phyloP scores from a whole-genome alignment of 768 basidiomycete genomes.

The Tephrocybe sp. region DNA sequence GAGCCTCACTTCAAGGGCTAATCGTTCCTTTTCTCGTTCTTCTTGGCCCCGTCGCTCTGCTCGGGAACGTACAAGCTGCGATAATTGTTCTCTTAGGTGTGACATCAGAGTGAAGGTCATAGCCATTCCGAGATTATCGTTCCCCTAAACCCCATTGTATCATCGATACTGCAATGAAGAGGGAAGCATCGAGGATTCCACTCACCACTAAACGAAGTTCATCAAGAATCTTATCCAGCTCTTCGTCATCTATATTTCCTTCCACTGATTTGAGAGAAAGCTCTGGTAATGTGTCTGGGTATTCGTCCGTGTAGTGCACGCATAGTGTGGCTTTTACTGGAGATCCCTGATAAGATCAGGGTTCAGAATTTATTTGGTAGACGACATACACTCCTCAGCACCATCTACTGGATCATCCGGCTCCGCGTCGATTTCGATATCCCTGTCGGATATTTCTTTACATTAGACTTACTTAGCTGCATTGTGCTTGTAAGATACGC shows the following conservation, averaged over 20 bases:
- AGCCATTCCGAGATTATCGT: slow-evolving; percentile 91
- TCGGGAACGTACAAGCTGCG: slow-evolving; percentile 59
- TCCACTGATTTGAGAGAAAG: slow-evolving; percentile 64
- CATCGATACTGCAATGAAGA: background rate
- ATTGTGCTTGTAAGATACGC: slow-evolving; percentile 19
- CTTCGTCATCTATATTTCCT: slow-evolving; percentile 58
- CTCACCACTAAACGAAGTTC: slow-evolving; percentile 60
- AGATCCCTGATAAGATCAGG: slow-evolving; percentile 9
- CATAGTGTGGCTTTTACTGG: slow-evolving; percentile 73
- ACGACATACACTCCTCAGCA: slow-evolving; percentile 51
- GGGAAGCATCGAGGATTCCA: slow-evolving; percentile 2
- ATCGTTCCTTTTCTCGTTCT: slow-evolving; percentile 72
- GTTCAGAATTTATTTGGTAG: slow-evolving; percentile 8
- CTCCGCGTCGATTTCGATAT: slow-evolving; percentile 83
- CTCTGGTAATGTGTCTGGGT: slow-evolving; percentile 82
- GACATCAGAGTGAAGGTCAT: slow-evolving; percentile 97
- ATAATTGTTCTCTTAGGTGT: slow-evolving; percentile 77
- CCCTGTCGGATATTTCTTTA: slow-evolving; percentile 82
- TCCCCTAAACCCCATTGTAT: slow-evolving; percentile 49
- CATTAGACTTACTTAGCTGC: slow-evolving; percentile 23
- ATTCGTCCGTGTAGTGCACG: slow-evolving; percentile 77
- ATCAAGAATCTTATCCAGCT: slow-evolving; percentile 53
- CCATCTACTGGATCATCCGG: slow-evolving; percentile 77
- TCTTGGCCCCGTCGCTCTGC: slow-evolving; percentile 54
- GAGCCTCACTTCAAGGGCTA: slow-evolving; percentile 66